Evolutionary conservation across 1,284 basidiomycete genomes (phyloP).

Genomic region (Kalmanozyma brasiliensis): DNA sequence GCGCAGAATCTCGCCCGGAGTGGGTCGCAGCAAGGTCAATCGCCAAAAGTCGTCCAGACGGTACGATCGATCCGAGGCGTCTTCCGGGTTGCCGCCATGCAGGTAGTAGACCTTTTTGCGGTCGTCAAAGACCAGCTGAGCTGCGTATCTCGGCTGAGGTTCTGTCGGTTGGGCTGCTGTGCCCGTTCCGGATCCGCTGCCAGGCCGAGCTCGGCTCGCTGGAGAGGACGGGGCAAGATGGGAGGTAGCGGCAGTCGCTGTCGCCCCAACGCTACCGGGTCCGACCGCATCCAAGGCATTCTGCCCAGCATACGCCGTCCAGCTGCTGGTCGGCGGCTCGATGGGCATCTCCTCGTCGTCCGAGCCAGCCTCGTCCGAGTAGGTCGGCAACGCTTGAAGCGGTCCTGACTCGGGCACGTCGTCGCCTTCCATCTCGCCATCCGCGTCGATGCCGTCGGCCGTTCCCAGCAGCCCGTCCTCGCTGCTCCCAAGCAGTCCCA

Average conservation of each 20-base stretch:
- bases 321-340: slow-evolving; percentile 42
- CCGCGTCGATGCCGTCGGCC: slow-evolving; percentile 17
- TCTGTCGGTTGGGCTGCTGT: slow-evolving; percentile 21
- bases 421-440: slow-evolving; percentile 43
- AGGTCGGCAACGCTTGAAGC: slow-evolving; percentile 39
- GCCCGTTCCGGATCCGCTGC: slow-evolving; percentile 5
- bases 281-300: slow-evolving; percentile 12
- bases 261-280: background rate
- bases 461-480: slow-evolving; percentile 14
- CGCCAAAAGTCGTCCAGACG: slow-evolving; percentile 67
- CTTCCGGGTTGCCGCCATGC: slow-evolving; percentile 67
- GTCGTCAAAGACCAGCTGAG: slow-evolving; percentile 67
- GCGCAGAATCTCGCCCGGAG: slow-evolving; percentile 64
- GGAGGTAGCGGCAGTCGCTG: background rate
- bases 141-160: slow-evolving; percentile 58
- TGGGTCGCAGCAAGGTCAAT: slow-evolving; percentile 60
- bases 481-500: slow-evolving; percentile 8
- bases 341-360: slow-evolving; percentile 48
- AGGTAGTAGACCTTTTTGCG: slow-evolving; percentile 63
- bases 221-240: slow-evolving; percentile 2
- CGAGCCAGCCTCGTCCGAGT: slow-evolving; percentile 39
- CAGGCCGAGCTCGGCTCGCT: slow-evolving; percentile 1
- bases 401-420: slow-evolving; percentile 50
- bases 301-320: slow-evolving; percentile 33
- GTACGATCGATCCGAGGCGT: slow-evolving; percentile 22